Conservation (phyloP, 495 filamentous ascomycete species). For the Bacidia rubella region DNA sequence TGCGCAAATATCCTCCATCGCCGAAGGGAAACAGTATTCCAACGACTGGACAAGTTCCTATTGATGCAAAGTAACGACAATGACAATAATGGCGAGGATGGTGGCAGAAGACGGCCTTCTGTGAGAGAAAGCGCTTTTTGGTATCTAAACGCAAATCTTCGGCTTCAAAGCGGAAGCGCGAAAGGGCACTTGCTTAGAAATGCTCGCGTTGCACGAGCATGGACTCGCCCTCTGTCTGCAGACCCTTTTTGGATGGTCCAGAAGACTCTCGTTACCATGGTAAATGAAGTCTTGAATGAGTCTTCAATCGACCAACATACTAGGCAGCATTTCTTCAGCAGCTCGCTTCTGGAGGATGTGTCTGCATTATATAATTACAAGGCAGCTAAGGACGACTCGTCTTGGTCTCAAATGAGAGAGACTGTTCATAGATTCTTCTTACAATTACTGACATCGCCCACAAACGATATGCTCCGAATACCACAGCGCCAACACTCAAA, state of each 20-base stretch:
- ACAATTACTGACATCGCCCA: constrained; percentile 55
- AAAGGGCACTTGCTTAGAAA: constrained; percentile 67
- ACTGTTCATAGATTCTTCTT: constrained; percentile 59
- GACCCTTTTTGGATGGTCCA: constrained; percentile 57
- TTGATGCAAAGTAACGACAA: constrained; percentile 30
- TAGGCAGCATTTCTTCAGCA: constrained; percentile 60
- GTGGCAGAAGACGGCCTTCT: constrained; percentile 48
- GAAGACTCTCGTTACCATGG: constrained; percentile 53
- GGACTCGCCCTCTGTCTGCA: constrained; percentile 55
- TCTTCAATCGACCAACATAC: constrained; percentile 49
- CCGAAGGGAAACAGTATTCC: constrained; percentile 57
- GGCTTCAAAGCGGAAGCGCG: constrained; percentile 50
- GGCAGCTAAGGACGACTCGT: constrained; percentile 35
- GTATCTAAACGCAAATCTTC: constrained; percentile 61
- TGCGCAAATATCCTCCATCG: constrained; percentile 57
- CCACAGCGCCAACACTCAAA: constrained; percentile 14
- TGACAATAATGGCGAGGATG: constrained; percentile 37
- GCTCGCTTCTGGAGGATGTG: constrained; percentile 54
- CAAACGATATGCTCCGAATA: constrained; percentile 52
- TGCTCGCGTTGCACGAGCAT: constrained; percentile 50
- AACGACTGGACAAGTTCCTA: constrained; percentile 46
- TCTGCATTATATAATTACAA: constrained; percentile 59
- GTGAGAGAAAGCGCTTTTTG: constrained; percentile 62
- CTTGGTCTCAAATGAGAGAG: constrained; percentile 35
- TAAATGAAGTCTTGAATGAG: constrained; percentile 55